Evolutionary conservation across 1,284 basidiomycete genomes (phyloP).

Genomic region (Ustilago bromivora): DNA sequence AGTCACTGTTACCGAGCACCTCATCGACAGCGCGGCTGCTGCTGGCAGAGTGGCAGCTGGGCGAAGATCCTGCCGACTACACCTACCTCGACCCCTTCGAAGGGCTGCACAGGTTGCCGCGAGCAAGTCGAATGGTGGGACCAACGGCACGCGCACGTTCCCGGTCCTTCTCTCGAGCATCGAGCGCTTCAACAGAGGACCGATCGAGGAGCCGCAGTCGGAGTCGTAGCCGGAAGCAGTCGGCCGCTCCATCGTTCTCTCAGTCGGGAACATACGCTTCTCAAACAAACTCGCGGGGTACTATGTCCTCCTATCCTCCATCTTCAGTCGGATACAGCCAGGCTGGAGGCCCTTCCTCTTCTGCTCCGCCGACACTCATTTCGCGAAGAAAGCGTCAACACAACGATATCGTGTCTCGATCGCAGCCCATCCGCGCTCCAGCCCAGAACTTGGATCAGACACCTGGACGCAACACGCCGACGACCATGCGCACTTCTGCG

Average conservation of each 20-base stretch:
- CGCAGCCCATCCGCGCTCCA: slow-evolving; percentile 24
- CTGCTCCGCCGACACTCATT: slow-evolving; percentile 28
- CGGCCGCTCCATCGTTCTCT: slow-evolving; percentile 17
- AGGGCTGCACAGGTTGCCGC: slow-evolving; percentile 40
- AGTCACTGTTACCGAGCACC: slow-evolving; percentile 35
- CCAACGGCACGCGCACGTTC: slow-evolving; percentile 39
- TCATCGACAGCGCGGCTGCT: slow-evolving; percentile 45
- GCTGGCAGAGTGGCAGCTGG: slow-evolving; percentile 44
- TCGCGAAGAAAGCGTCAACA: slow-evolving; percentile 27
- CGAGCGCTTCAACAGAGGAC: slow-evolving; percentile 30
- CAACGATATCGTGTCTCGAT: slow-evolving; percentile 4
- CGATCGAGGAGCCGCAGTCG: slow-evolving; percentile 34
- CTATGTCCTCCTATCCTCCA: slow-evolving; percentile 27
- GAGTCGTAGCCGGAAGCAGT: slow-evolving; percentile 23
- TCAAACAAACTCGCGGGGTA: slow-evolving; percentile 14
- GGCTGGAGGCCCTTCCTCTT: slow-evolving; percentile 11
- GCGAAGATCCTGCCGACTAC: slow-evolving; percentile 36
- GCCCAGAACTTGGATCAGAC: slow-evolving; percentile 7
- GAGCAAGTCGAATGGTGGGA: slow-evolving; percentile 35
- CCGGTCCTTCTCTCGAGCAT: slow-evolving; percentile 45
- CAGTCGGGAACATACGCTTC: slow-evolving; percentile 19
- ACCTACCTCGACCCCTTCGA: slow-evolving; percentile 43
- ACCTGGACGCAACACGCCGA: background rate
- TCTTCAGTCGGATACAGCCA: slow-evolving; percentile 27
- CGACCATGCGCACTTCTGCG: background rate